phyloP scores from a whole-genome alignment of 345 rosid genomes.

The Lagerstroemia speciosa region DNA sequence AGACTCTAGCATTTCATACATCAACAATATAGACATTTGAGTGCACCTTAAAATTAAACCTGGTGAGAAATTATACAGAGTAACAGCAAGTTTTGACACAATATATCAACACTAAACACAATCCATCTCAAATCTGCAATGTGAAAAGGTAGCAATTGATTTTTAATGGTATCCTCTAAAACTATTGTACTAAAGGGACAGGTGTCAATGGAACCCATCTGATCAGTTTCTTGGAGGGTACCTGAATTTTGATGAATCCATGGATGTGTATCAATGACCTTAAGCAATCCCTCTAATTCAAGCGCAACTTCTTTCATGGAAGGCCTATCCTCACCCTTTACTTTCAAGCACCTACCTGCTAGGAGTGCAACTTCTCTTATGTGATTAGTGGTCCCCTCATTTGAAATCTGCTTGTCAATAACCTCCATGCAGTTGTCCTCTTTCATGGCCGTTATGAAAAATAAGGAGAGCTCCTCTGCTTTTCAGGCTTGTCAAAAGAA shows the following conservation, averaged over 20 bases:
- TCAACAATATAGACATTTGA: no score
- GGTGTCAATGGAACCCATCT: no score
- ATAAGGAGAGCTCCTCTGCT: slow-evolving; percentile 20
- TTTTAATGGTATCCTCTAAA: no score
- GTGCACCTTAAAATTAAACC: no score
- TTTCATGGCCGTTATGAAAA: slow-evolving; percentile 22
- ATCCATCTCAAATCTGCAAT: no score
- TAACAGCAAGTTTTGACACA: no score
- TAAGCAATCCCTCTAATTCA: slow-evolving; percentile 14
- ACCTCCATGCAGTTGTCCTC: slow-evolving; percentile 13
- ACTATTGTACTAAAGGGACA: no score
- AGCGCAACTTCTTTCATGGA: slow-evolving; percentile 28
- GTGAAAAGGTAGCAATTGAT: no score
- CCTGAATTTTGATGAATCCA: not conserved
- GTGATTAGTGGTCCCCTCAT: slow-evolving; percentile 8
- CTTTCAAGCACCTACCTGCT: slow-evolving; percentile 18
- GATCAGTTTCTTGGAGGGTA: not conserved
- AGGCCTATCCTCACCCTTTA: slow-evolving; percentile 30
- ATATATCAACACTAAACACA: no score
- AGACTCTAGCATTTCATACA: no score
- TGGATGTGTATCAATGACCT: not conserved
- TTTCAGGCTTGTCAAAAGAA: slow-evolving; percentile 16
- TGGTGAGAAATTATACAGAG: no score
- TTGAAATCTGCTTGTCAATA: slow-evolving; percentile 11
- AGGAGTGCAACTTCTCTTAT: slow-evolving; percentile 17